Percentiles rank a stretch among this genome's conserved stretches.
phyloP scores from a whole-genome alignment of 176 grass and related monocot species.

The Hordeum marinum region DNA sequence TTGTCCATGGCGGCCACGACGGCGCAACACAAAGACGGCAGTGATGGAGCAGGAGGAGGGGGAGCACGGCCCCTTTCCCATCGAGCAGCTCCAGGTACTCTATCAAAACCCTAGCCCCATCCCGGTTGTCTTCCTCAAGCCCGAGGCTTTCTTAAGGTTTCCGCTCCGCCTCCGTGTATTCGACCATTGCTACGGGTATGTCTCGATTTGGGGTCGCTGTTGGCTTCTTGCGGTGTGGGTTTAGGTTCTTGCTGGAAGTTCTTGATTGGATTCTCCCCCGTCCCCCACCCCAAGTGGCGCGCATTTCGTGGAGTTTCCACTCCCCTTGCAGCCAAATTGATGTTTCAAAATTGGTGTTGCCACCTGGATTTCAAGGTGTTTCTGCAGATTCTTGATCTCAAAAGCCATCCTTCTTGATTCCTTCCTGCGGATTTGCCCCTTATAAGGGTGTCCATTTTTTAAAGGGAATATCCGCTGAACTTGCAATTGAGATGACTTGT shows the following conservation, averaged over 20 bases:
- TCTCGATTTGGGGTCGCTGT: not conserved
- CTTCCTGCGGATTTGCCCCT: not conserved
- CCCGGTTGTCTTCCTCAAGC: constrained; percentile 14
- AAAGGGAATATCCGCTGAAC: not conserved
- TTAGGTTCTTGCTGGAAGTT: constrained; percentile 1
- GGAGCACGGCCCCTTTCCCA: constrained; percentile 79
- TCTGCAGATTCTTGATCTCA: not conserved
- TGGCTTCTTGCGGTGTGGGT: not conserved
- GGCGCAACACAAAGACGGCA: constrained; percentile 50
- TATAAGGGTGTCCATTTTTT: not conserved
- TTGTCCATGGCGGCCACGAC: constrained; percentile 37
- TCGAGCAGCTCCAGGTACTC: constrained; percentile 76
- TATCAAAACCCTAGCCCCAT: constrained; percentile 33
- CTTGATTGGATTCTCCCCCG: not conserved
- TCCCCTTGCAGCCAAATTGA: not conserved
- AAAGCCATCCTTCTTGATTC: not conserved
- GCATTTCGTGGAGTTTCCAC: not conserved
- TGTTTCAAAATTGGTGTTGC: not conserved
- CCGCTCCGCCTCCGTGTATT: not conserved
- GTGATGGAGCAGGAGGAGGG: constrained; percentile 53
- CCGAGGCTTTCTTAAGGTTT: constrained; percentile 11
- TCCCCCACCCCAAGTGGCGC: not conserved
- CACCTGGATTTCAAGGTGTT: not conserved
- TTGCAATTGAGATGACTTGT: not conserved
- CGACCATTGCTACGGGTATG: not conserved